These are phyloP conservation scores for Adenanthera pavonina DNA, from an alignment of 306 rosid species.

Conservation along the genomic window DNA sequence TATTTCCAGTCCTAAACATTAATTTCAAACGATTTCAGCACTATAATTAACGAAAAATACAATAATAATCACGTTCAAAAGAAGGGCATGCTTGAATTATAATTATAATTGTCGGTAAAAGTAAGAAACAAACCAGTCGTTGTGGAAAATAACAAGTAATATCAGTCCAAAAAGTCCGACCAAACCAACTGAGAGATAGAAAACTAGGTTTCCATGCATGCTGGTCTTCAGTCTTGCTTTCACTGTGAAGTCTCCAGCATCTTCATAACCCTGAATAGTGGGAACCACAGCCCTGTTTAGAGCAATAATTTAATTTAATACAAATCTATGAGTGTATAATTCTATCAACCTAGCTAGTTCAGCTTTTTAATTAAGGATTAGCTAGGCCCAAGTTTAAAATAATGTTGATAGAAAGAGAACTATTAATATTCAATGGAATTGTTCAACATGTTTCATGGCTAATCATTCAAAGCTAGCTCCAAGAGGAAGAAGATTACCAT, in stretches of 20 bases:
- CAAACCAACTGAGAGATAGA: slow-evolving; percentile 71
- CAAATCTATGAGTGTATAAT: slow-evolving; percentile 54
- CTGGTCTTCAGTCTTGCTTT: slow-evolving; percentile 86
- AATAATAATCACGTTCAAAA: no score
- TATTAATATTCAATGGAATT: slow-evolving; percentile 5
- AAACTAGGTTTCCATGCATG: slow-evolving; percentile 75
- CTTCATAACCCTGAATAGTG: slow-evolving; percentile 98
- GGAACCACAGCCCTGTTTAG: slow-evolving; percentile 97
- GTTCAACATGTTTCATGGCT: neutral
- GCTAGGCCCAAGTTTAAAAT: neutral
- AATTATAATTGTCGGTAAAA: neutral
- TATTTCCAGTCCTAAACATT: slow-evolving; percentile 63
- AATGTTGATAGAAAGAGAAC: neutral
- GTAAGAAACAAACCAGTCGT: slow-evolving; percentile 62
- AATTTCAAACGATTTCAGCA: neutral
- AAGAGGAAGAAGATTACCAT: slow-evolving; percentile 58
- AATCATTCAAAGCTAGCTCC: neutral
- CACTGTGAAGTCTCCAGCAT: slow-evolving; percentile 92
- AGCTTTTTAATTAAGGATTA: neutral
- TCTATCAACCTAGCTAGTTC: slow-evolving; percentile 39
- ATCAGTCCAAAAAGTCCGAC: slow-evolving; percentile 75
- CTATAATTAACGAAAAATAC: neutral
- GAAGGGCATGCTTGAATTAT: neutral
- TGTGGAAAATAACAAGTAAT: slow-evolving; percentile 64
- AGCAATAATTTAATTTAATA: slow-evolving; percentile 48